Conservation (phyloP, 2,329 filamentous ascomycete genomes). For the Lasiodiplodia sp. region DNA sequence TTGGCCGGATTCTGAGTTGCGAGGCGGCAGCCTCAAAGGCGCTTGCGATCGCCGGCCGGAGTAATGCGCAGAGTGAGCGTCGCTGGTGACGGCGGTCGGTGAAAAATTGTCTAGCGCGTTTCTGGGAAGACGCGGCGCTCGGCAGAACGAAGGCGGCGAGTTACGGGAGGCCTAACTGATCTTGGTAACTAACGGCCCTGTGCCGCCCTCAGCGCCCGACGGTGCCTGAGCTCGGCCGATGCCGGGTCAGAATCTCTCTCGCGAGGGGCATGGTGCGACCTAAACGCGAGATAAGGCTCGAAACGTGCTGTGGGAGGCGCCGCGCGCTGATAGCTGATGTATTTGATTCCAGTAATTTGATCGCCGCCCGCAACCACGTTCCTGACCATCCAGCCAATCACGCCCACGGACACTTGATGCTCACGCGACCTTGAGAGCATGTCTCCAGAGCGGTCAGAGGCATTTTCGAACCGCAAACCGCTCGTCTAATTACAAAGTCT, state of each 20-base stretch:
- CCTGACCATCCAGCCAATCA: neutral
- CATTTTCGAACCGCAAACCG: too few relatives aligned
- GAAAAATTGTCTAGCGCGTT: constrained; percentile 5
- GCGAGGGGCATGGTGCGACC: neutral
- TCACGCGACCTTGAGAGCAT: neutral
- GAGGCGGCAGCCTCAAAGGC: neutral
- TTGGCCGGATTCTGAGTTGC: neutral
- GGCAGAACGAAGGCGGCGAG: neutral
- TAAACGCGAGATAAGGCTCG: neutral
- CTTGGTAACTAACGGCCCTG: neutral
- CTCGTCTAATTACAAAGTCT: neutral
- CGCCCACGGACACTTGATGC: neutral
- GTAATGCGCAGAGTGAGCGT: neutral
- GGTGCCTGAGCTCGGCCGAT: constrained; percentile 6
- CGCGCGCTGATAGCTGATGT: constrained; percentile 13
- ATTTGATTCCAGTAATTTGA: constrained; percentile 20
- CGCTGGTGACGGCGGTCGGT: neutral
- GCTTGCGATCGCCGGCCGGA: neutral
- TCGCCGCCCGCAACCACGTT: neutral
- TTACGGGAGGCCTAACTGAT: constrained; percentile 14
- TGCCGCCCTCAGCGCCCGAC: neutral
- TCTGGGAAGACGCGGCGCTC: neutral
- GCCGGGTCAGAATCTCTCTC: neutral
- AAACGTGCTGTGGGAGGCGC: neutral
- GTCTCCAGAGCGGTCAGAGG: neutral